Percentiles rank a stretch among this genome's conserved stretches.
Evolutionary conservation across 1,284 basidiomycete genomes (phyloP).

Genomic region (Malassezia psittaci): DNA sequence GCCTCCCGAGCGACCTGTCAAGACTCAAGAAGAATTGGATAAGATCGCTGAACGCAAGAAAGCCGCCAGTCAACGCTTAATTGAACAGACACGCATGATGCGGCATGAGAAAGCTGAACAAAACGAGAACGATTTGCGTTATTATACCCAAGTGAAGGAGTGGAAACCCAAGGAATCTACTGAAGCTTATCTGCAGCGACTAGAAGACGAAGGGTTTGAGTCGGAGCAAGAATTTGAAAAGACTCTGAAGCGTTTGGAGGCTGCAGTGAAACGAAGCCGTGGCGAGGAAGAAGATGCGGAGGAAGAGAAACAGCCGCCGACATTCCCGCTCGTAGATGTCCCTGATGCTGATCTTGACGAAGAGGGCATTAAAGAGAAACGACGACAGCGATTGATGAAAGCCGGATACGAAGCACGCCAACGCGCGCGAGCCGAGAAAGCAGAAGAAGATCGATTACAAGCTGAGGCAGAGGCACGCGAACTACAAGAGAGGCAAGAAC

Average conservation of each 20-base stretch:
- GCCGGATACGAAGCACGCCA: conserved; percentile 86
- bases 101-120: conserved; percentile 62
- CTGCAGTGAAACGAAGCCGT: conserved; percentile 58
- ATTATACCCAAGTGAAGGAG: conserved; percentile 61
- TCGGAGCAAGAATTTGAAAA: conserved; percentile 58
- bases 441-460: conserved; percentile 57
- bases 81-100: conserved; percentile 82
- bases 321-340: conserved; percentile 77
- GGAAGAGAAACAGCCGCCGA: conserved; percentile 58
- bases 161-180: conserved; percentile 60
- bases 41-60: conserved; percentile 66
- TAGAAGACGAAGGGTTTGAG: conserved; percentile 60
- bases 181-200: conserved; percentile 60
- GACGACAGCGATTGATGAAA: conserved; percentile 82
- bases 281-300: conserved; percentile 59
- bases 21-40: conserved; percentile 79
- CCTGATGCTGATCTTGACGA: conserved; percentile 90
- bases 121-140: conserved; percentile 72
- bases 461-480: conserved; percentile 65
- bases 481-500: conserved; percentile 59
- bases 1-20: conserved; percentile 60
- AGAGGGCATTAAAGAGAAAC: conserved; percentile 86
- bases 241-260: conserved; percentile 66
- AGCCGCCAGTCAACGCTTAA: conserved; percentile 75
- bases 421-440: conserved; percentile 72